Evolutionary conservation across 2,329 filamentous ascomycete species (phyloP).

Genomic region (Alternaria ventricosa): DNA sequence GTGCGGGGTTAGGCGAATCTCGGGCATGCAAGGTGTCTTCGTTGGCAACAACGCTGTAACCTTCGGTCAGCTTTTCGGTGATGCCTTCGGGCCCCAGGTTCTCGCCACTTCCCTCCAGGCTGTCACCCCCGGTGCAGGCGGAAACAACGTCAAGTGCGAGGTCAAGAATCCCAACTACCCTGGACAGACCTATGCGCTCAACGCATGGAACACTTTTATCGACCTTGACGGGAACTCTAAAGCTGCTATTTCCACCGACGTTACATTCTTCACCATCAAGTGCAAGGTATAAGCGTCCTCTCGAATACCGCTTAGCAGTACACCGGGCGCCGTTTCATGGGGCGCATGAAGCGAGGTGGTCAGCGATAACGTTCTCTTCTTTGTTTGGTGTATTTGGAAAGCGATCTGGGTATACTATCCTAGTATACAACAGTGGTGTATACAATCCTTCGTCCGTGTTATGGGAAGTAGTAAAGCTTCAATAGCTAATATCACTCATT

Average conservation of each 20-base stretch:
- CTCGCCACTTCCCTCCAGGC: slow-evolving; percentile 9
- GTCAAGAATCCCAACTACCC: background rate
- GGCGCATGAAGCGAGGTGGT: background rate
- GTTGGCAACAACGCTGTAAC: background rate
- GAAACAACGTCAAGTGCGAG: slow-evolving; percentile 3
- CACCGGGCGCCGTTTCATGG: background rate
- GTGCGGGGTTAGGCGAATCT: too few species aligned
- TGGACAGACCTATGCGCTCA: background rate
- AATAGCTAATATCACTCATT: slow-evolving; percentile 9
- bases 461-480: background rate
- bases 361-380: background rate
- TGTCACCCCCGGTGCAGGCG: slow-evolving; percentile 5
- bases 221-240: slow-evolving; percentile 15
- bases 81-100: background rate
- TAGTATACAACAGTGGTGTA: background rate
- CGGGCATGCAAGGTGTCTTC: background rate
- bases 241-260: background rate
- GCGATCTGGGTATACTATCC: background rate
- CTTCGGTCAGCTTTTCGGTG: slow-evolving; percentile 5
- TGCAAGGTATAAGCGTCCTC: slow-evolving; percentile 9
- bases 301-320: background rate
- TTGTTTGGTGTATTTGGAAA: background rate
- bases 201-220: slow-evolving; percentile 18
- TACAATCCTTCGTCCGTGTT: slow-evolving; percentile 2
- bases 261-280: slow-evolving; percentile 6